Evolutionary conservation across 106 monocot species (phyloP).

Genomic region (Amphibolis antarctica): DNA sequence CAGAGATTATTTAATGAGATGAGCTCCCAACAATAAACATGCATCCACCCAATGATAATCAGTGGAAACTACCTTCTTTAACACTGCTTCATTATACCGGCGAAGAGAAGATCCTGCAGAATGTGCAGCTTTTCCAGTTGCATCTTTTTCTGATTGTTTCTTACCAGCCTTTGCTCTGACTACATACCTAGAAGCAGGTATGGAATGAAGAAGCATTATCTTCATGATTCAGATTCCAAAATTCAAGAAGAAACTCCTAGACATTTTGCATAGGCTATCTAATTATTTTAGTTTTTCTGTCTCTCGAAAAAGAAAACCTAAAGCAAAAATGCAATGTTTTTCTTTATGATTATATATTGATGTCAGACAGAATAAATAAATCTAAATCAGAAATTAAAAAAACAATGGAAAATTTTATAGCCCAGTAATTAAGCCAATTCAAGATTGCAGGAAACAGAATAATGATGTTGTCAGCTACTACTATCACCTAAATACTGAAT

Average conservation of each 20-base stretch:
- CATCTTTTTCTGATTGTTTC: conserved; percentile 93
- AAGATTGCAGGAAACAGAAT: background rate
- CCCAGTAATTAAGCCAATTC: background rate
- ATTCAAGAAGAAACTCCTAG: background rate
- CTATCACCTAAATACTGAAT: no score
- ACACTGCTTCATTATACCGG: conserved; percentile 87
- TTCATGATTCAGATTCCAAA: background rate
- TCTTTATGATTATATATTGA: background rate
- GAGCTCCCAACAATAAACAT: background rate
- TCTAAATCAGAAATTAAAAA: no score
- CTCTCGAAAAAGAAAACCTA: background rate
- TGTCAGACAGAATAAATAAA: background rate
- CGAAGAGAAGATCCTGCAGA: conserved; percentile 93
- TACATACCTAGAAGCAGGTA: conserved; percentile 1
- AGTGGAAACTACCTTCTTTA: conserved; percentile 43
- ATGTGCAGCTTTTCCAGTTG: conserved; percentile 63
- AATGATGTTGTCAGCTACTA: background rate
- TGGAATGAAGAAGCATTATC: background rate
- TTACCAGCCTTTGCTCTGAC: conserved; percentile 15
- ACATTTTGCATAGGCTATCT: background rate
- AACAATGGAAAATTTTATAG: background rate
- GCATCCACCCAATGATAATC: background rate
- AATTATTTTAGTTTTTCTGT: background rate
- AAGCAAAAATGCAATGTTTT: background rate
- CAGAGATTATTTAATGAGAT: background rate